These are phyloP conservation scores for Carex arenaria DNA, from an alignment of 202 grass and related monocot genomes.

Conservation along the genomic window DNA sequence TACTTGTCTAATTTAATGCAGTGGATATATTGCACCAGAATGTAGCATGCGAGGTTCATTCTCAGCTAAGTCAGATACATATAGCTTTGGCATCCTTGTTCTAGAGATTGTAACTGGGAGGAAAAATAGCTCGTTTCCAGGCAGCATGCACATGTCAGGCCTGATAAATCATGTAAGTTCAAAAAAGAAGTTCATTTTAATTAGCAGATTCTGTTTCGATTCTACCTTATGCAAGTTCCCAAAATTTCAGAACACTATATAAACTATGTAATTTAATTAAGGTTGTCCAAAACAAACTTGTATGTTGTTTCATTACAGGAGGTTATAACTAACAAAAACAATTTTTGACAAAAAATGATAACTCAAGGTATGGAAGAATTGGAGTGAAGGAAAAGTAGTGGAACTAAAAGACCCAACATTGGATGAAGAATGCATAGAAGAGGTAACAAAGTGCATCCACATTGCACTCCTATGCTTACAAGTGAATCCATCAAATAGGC, in stretches of 20 bases:
- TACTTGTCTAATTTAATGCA: not conserved
- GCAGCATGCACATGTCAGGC: not conserved
- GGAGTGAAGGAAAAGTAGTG: not conserved
- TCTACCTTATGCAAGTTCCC: no score
- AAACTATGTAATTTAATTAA: no score
- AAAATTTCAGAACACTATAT: no score
- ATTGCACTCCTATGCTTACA: conserved; percentile 8
- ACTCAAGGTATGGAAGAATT: not conserved
- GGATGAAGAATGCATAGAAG: not conserved
- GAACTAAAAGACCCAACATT: conserved; percentile 1
- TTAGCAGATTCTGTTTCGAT: no score
- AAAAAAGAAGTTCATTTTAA: no score
- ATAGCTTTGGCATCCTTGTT: conserved; percentile 19
- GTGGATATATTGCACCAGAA: conserved; percentile 35
- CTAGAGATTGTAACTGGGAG: conserved; percentile 22
- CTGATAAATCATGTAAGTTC: conserved; percentile 12
- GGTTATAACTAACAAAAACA: no score
- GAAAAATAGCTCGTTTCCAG: not conserved
- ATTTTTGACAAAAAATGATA: not conserved
- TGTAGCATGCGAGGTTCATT: not conserved
- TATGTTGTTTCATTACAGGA: no score
- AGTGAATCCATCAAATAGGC: not conserved
- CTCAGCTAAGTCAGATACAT: conserved; percentile 24
- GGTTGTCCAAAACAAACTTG: not conserved
- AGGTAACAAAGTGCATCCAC: not conserved